A percentile compares a stretch with the other conserved stretches of the same genome.
These are phyloP conservation scores for Sclerotinia glacialis DNA, from an alignment of 2,329 filamentous ascomycete species.

Conservation along the genomic window DNA sequence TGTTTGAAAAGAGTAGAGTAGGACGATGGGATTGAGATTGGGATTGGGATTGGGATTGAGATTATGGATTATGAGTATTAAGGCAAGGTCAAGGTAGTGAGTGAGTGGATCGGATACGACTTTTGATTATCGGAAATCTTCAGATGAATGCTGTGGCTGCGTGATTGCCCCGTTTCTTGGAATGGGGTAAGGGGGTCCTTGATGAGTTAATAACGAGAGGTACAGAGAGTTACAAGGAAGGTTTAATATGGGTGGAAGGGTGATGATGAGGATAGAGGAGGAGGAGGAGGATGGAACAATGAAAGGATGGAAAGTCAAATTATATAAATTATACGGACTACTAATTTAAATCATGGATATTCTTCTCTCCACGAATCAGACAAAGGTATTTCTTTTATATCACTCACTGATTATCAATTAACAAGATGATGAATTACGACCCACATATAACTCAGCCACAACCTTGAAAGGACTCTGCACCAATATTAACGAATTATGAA, in stretches of 20 bases:
- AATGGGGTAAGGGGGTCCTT: slow-evolving; percentile 4
- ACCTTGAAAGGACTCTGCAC: neutral
- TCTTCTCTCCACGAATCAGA: neutral
- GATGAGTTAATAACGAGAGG: neutral
- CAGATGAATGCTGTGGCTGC: slow-evolving; percentile 19
- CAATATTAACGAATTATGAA: neutral
- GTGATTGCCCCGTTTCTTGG: slow-evolving; percentile 20
- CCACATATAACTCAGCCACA: slow-evolving; percentile 12
- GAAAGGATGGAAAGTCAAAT: neutral
- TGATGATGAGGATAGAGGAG: too few relatives aligned
- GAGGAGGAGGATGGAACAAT: too few relatives aligned
- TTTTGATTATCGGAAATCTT: slow-evolving; percentile 15
- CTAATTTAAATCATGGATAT: neutral
- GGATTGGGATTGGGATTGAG: too few relatives aligned
- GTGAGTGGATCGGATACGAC: slow-evolving; percentile 13
- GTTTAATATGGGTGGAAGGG: too few relatives aligned
- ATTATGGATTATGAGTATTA: neutral
- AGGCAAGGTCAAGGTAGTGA: neutral
- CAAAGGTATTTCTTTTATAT: neutral
- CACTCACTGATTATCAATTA: too few relatives aligned
- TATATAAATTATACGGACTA: too few relatives aligned
- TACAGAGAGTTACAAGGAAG: neutral
- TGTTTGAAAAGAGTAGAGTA: neutral
- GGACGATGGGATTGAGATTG: neutral
- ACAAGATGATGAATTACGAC: neutral